phyloP scores from a whole-genome alignment of 1,284 basidiomycete species.

The Athelia sp. region DNA sequence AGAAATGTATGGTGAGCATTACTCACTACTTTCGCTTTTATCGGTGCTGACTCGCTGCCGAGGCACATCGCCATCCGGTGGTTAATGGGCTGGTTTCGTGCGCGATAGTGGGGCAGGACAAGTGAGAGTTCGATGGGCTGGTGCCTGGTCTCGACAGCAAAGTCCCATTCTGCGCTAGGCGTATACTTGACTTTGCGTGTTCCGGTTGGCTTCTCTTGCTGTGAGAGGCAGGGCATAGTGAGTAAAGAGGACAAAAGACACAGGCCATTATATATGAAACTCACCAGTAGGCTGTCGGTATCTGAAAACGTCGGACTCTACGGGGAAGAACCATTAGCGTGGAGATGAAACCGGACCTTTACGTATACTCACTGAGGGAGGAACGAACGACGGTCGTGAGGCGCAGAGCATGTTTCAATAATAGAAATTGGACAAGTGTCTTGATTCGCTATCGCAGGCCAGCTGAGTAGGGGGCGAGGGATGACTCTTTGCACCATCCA shows the following conservation, averaged over 20 bases:
- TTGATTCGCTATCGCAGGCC: no score
- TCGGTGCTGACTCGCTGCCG: conserved; percentile 41
- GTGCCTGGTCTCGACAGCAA: conserved; percentile 45
- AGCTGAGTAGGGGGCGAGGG: no score
- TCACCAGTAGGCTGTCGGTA: not conserved
- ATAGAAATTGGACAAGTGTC: no score
- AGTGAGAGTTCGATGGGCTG: conserved; percentile 58
- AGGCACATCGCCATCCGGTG: conserved; percentile 68
- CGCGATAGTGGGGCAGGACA: conserved; percentile 70
- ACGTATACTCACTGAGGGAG: no score
- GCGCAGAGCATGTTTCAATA: no score
- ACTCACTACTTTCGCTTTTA: conserved; percentile 70
- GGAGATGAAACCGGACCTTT: no score
- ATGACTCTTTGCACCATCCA: no score
- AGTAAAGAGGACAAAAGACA: conserved; percentile 10
- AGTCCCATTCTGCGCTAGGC: conserved; percentile 55
- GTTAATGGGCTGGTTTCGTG: conserved; percentile 60
- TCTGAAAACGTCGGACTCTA: not conserved
- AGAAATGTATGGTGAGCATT: not conserved
- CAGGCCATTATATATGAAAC: conserved; percentile 1
- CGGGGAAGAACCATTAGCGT: no score
- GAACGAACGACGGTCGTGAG: no score
- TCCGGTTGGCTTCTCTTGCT: conserved; percentile 22
- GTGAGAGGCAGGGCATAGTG: not conserved
- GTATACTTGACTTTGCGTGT: conserved; percentile 55